These are phyloP conservation scores for Fraxinus angustifolia DNA, from an alignment of 305 asterid genomes.

Conservation along the genomic window DNA sequence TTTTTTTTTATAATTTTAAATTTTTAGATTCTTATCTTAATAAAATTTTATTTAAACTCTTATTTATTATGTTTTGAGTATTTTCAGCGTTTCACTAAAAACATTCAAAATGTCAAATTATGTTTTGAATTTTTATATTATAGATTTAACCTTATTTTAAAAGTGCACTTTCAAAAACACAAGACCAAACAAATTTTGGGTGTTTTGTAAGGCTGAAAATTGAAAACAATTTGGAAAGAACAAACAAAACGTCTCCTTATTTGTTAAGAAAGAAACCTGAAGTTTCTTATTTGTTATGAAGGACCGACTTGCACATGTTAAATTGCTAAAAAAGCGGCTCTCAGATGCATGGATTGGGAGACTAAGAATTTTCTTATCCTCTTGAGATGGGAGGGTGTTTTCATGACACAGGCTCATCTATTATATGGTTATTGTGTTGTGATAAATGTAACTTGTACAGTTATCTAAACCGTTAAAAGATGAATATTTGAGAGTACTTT, in stretches of 20 bases:
- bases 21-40: background rate
- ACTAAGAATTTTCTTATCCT: too few relatives aligned
- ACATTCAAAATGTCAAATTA: too few relatives aligned
- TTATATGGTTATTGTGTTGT: background rate
- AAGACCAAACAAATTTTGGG: background rate
- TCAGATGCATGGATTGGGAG: too few relatives aligned
- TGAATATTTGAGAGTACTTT: too few relatives aligned
- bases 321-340: too few relatives aligned
- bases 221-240: background rate
- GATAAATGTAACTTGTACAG: too few relatives aligned
- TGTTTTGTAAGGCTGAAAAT: background rate
- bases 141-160: background rate
- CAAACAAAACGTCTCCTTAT: background rate
- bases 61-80: background rate
- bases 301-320: background rate
- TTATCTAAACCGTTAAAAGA: too few relatives aligned
- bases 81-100: background rate
- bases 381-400: too few relatives aligned
- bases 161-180: background rate
- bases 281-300: background rate
- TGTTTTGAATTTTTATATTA: too few relatives aligned
- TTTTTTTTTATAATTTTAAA: too few relatives aligned
- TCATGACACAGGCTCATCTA: background rate
- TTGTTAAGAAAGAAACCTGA: background rate
- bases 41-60: too few relatives aligned